These are phyloP conservation scores for Prunus salicina DNA, from an alignment of 306 rosid species.

Conservation along the genomic window DNA sequence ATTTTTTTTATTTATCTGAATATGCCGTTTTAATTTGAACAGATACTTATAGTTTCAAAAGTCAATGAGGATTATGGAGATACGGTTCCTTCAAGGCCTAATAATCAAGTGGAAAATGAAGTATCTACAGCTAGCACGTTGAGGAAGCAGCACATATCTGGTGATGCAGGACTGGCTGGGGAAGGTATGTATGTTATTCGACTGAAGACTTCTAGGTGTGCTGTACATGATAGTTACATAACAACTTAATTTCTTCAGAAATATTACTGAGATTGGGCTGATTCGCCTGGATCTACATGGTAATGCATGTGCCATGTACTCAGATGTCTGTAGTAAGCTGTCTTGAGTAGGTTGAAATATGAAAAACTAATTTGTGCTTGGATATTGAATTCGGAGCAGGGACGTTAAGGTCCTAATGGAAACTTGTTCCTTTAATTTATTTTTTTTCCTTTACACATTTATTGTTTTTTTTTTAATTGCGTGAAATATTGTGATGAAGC, in stretches of 20 bases:
- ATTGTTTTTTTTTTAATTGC: not conserved
- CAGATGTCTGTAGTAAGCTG: no score
- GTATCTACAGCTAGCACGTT: constrained; percentile 37
- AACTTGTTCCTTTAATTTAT: not conserved
- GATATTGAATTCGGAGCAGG: not conserved
- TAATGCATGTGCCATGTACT: not conserved
- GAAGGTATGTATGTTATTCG: constrained; percentile 60
- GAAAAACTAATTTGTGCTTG: not conserved
- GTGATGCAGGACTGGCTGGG: constrained; percentile 37
- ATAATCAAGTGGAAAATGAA: constrained; percentile 47
- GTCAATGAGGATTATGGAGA: constrained; percentile 78
- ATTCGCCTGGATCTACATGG: not conserved
- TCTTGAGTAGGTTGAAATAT: not conserved
- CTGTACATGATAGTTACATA: not conserved
- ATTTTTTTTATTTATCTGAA: constrained; percentile 1
- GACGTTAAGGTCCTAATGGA: not conserved
- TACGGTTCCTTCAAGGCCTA: constrained; percentile 77
- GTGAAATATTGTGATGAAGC: not conserved
- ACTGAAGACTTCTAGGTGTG: constrained; percentile 8
- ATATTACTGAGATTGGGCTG: not conserved
- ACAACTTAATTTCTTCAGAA: constrained; percentile 5
- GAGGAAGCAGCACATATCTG: constrained; percentile 44
- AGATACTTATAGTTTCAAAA: constrained; percentile 43
- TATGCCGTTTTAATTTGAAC: constrained; percentile 32
- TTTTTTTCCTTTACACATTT: not conserved